Evolutionary conservation across 2,329 filamentous ascomycete genomes (phyloP).

Genomic region (Fusarium anthophilum): DNA sequence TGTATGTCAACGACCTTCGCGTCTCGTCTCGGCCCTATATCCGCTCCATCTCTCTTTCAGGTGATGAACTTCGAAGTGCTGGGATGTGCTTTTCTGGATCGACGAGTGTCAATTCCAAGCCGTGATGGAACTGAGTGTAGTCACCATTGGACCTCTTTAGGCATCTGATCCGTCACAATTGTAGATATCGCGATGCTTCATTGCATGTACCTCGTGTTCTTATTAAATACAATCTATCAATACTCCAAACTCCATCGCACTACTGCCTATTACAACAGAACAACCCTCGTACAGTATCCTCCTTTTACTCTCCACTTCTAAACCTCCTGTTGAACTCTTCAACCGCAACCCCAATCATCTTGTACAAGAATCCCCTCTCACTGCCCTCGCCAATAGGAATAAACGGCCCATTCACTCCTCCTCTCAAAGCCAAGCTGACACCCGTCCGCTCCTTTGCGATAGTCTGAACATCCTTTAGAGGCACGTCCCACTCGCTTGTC

Average conservation of each 20-base stretch:
- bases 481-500: conserved; percentile 94
- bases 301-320: conserved; percentile 49
- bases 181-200: background rate
- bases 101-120: background rate
- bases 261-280: background rate
- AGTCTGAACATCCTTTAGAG: conserved; percentile 94
- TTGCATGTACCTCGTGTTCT: conserved; percentile 7
- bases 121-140: fast-evolving
- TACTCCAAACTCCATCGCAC: conserved; percentile 19
- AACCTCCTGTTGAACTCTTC: conserved; percentile 74
- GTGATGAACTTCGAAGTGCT: background rate
- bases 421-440: conserved; percentile 86
- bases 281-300: background rate
- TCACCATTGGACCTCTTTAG: background rate
- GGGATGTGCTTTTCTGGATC: background rate
- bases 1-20: background rate
- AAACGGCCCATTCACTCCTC: conserved; percentile 93
- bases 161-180: fast-evolving
- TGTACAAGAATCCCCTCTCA: conserved; percentile 69
- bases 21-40: background rate
- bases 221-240: background rate
- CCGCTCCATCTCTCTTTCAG: background rate
- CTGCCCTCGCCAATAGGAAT: conserved; percentile 93
- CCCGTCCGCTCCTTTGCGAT: conserved; percentile 97
- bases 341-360: conserved; percentile 72